Conservation (phyloP, 2,329 filamentous ascomycete species). For the Alternaria brassicae region DNA sequence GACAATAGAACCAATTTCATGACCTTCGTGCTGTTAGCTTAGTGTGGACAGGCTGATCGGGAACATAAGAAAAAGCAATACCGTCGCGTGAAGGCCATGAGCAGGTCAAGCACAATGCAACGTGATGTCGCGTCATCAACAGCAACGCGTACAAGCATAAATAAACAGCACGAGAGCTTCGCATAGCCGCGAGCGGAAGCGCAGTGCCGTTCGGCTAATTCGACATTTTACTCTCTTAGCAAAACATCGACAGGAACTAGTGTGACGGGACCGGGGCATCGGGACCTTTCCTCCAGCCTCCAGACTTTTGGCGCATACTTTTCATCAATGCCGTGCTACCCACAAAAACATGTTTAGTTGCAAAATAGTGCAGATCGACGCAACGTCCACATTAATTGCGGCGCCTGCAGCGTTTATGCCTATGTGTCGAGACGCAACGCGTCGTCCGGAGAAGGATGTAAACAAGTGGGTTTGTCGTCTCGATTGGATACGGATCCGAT, state of each 20-base stretch:
- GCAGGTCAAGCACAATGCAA: not conserved
- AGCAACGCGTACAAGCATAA: not conserved
- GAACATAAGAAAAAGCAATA: not conserved
- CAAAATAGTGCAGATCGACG: not conserved
- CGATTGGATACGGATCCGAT: not conserved
- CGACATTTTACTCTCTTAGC: not conserved
- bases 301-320: not conserved
- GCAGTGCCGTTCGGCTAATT: not conserved
- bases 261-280: not conserved
- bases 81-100: not conserved
- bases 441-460: not conserved
- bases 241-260: not conserved
- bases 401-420: slow-evolving; percentile 10
- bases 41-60: not conserved
- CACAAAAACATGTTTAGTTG: not conserved
- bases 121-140: not conserved
- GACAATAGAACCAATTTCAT: not conserved
- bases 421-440: not conserved
- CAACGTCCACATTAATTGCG: slow-evolving; percentile 1
- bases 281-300: not conserved
- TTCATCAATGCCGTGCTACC: not conserved
- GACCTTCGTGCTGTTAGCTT: not conserved
- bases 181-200: not conserved
- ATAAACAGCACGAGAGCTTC: not conserved
- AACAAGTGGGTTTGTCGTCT: slow-evolving; percentile 1